Percentiles rank a stretch among this genome's conserved stretches.
Conservation (phyloP, 805 yeast species). For the Tetrapisispora phaffii region DNA sequence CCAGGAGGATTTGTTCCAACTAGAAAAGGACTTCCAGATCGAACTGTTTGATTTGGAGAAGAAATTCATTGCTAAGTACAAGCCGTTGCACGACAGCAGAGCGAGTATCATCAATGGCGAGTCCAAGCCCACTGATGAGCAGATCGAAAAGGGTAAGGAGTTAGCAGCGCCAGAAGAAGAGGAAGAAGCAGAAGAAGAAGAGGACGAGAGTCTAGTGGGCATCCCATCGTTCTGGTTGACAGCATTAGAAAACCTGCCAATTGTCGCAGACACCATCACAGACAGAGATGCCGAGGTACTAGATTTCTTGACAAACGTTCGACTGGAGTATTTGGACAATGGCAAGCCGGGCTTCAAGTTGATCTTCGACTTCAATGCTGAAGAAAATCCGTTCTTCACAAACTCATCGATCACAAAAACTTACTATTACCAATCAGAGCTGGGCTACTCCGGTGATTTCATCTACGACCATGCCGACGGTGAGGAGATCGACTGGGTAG, state of each 20-base stretch:
- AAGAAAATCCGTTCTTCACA: slow-evolving; percentile 61
- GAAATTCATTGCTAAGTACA: slow-evolving; percentile 60
- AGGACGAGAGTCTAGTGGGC: slow-evolving; percentile 45
- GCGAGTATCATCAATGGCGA: slow-evolving; percentile 61
- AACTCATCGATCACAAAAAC: slow-evolving; percentile 70
- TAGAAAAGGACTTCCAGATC: slow-evolving; percentile 86
- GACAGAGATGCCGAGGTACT: slow-evolving; percentile 86
- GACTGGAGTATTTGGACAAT: slow-evolving; percentile 61
- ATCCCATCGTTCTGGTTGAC: slow-evolving; percentile 96
- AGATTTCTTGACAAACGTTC: slow-evolving; percentile 54
- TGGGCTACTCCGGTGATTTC: slow-evolving; percentile 91
- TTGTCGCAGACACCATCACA: slow-evolving; percentile 73
- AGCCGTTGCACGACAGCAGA: slow-evolving; percentile 69
- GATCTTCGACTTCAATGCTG: slow-evolving; percentile 61
- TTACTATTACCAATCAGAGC: slow-evolving; percentile 86
- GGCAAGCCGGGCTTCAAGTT: slow-evolving; percentile 75
- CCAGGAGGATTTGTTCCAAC: slow-evolving; percentile 66
- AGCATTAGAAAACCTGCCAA: slow-evolving; percentile 76
- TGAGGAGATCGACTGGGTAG: slow-evolving; percentile 66
- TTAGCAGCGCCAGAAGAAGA: slow-evolving; percentile 41
- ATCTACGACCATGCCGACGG: slow-evolving; percentile 97
- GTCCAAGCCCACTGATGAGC: slow-evolving; percentile 67
- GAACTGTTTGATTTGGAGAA: slow-evolving; percentile 82
- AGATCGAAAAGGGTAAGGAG: slow-evolving; percentile 67
- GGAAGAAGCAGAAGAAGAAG: slow-evolving; percentile 32